Conservation (phyloP, 2,329 filamentous ascomycete genomes). For the Xylariaceae sp. region DNA sequence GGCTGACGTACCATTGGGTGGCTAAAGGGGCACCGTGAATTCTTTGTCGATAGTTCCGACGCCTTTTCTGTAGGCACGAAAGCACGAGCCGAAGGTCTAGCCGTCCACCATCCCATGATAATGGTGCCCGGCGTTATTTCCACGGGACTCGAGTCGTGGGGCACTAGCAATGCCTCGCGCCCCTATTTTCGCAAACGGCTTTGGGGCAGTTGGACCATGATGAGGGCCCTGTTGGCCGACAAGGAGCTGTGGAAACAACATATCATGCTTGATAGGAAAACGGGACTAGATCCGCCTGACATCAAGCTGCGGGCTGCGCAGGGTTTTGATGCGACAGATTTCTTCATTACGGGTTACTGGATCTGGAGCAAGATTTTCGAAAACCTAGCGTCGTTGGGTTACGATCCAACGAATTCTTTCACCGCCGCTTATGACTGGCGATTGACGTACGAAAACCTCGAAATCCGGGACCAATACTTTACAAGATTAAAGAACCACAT, state of each 20-base stretch:
- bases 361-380: slow-evolving; percentile 99
- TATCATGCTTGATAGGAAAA: slow-evolving; percentile 91
- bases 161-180: slow-evolving; percentile 75
- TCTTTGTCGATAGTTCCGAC: slow-evolving; percentile 75
- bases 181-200: slow-evolving; percentile 91
- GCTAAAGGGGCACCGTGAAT: slow-evolving; percentile 76
- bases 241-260: slow-evolving; percentile 94
- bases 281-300: slow-evolving; percentile 82
- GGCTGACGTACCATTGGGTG: slow-evolving; percentile 17
- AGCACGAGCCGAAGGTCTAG: slow-evolving; percentile 71
- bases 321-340: slow-evolving; percentile 95
- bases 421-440: slow-evolving; percentile 85
- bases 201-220: slow-evolving; percentile 99
- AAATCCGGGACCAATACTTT: slow-evolving; percentile 89
- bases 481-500: slow-evolving; percentile 85
- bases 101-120: slow-evolving; percentile 80
- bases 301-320: slow-evolving; percentile 90
- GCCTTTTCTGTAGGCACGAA: slow-evolving; percentile 87
- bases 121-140: slow-evolving; percentile 99
- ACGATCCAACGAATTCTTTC: slow-evolving; percentile 75
- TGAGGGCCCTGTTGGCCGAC: slow-evolving; percentile 86
- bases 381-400: slow-evolving; percentile 91
- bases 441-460: slow-evolving; percentile 81
- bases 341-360: slow-evolving; percentile 90
- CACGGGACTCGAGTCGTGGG: slow-evolving; percentile 94